Conservation (phyloP, 306 rosid genomes). For the Inga laurina region DNA sequence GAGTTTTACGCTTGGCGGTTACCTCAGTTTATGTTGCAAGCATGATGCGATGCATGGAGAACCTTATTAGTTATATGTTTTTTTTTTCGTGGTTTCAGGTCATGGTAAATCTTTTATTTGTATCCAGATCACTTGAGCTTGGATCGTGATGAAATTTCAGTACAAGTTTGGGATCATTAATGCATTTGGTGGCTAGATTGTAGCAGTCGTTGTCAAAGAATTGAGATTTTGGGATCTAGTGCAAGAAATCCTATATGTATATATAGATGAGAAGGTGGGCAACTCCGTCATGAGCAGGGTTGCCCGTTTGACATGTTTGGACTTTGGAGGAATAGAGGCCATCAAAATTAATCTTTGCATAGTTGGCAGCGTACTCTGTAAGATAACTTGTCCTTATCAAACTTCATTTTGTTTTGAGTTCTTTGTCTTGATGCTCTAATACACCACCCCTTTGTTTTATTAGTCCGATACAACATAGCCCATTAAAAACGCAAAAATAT, state of each 20-base stretch:
- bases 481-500: not conserved
- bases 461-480: not conserved
- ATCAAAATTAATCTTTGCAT: not conserved
- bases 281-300: not conserved
- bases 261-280: not conserved
- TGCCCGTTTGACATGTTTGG: not conserved
- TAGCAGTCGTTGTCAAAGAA: not conserved
- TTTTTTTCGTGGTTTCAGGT: slow-evolving; percentile 34
- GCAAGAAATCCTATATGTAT: not conserved
- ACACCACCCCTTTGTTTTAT: not conserved
- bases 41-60: slow-evolving; percentile 18
- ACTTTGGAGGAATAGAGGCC: not conserved
- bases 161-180: not conserved
- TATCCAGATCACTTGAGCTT: slow-evolving; percentile 18
- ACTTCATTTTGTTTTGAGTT: not conserved
- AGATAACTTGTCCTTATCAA: not conserved
- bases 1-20: slow-evolving; percentile 10
- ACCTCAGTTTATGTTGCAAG: slow-evolving; percentile 14
- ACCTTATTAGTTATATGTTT: slow-evolving; percentile 12
- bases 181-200: not conserved
- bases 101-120: not conserved
- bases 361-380: not conserved
- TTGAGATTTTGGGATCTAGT: not conserved
- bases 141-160: not conserved
- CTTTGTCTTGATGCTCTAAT: not conserved